phyloP scores from a whole-genome alignment of 176 grass and related monocot species.

The Elymus sibiricus region DNA sequence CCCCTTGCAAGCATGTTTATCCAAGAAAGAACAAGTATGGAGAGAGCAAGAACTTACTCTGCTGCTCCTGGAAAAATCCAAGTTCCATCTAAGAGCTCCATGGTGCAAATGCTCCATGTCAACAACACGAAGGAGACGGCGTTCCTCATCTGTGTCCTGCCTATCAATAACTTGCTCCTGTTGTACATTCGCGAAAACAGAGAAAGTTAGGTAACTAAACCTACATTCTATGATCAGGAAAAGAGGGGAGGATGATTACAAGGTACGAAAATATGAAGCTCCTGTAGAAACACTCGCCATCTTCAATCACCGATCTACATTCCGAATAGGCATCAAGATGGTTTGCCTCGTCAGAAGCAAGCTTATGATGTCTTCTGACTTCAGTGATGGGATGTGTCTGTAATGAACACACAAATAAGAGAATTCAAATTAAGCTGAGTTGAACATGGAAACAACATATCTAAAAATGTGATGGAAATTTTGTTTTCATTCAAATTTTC shows the following conservation, averaged over 20 bases:
- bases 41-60: constrained; percentile 12
- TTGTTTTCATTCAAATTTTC: neutral
- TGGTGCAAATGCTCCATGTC: neutral
- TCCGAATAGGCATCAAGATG: neutral
- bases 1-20: neutral
- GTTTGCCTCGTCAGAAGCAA: neutral
- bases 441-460: neutral
- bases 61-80: neutral
- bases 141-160: constrained; percentile 30
- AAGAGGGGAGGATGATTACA: constrained; percentile 9
- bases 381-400: constrained; percentile 16
- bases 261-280: constrained; percentile 52
- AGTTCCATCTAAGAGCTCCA: constrained; percentile 1
- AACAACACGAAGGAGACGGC: constrained; percentile 22
- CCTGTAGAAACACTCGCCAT: constrained; percentile 50
- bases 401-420: neutral
- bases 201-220: constrained; percentile 6
- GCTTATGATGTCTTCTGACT: neutral
- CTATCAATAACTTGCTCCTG: constrained; percentile 49
- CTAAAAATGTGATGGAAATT: constrained; percentile 6
- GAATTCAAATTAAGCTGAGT: constrained; percentile 1
- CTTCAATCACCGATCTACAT: constrained; percentile 24
- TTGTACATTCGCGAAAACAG: constrained; percentile 3
- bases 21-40: neutral
- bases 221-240: constrained; percentile 16